These are phyloP conservation scores for Talaromyces sp. DNA, from an alignment of 2,329 filamentous ascomycete genomes.

Conservation along the genomic window DNA sequence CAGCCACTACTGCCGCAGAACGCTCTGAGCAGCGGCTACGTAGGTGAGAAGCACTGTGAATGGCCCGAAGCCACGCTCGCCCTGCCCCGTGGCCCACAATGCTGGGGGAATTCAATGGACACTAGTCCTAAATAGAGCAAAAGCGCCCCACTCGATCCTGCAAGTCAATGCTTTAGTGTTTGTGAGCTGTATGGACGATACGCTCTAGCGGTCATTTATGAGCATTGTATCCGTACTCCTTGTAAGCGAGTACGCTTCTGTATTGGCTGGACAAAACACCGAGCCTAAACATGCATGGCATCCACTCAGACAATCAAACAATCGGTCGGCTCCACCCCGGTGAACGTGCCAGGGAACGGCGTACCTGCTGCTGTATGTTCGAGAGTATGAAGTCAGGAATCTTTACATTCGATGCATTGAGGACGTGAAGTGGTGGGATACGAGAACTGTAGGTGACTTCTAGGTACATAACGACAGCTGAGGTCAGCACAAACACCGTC, in stretches of 20 bases:
- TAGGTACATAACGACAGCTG: not conserved
- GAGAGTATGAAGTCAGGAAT: not conserved
- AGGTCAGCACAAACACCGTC: not conserved
- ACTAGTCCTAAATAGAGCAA: not conserved
- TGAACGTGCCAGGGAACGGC: slow-evolving; percentile 15
- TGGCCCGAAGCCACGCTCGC: slow-evolving; percentile 7
- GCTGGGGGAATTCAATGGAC: not conserved
- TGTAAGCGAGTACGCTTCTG: not conserved
- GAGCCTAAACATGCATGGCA: not conserved
- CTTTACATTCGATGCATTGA: not conserved
- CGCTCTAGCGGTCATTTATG: not conserved
- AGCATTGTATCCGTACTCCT: not conserved
- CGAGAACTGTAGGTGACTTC: not conserved
- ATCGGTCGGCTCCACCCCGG: slow-evolving; percentile 13
- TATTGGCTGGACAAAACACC: slow-evolving; percentile 8
- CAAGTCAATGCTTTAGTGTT: not conserved
- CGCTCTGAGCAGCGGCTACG: slow-evolving; percentile 12
- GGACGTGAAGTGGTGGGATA: not conserved
- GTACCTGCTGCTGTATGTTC: slow-evolving; percentile 15
- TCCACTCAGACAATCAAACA: not conserved
- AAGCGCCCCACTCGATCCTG: not conserved
- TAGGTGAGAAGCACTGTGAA: slow-evolving; percentile 1
- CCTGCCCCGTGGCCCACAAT: slow-evolving; percentile 8
- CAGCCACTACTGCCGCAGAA: slow-evolving; percentile 4
- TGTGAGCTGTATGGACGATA: not conserved